Evolutionary conservation across 495 filamentous ascomycete species (phyloP).

Genomic region (Penicillium longicatenatum): DNA sequence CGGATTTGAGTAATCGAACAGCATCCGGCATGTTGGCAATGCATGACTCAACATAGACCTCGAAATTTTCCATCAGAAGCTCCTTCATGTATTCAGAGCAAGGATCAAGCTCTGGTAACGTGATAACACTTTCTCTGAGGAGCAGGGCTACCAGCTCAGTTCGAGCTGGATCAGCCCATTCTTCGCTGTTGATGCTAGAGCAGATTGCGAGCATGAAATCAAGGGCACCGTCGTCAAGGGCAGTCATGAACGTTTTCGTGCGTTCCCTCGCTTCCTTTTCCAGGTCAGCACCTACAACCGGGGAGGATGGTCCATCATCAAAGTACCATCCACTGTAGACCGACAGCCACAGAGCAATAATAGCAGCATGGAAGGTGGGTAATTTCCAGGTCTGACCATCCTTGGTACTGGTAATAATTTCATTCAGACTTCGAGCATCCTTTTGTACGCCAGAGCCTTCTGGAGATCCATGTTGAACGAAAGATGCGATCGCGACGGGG

Average conservation of each 20-base stretch:
- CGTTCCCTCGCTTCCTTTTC: constrained; percentile 68
- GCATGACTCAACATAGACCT: constrained; percentile 84
- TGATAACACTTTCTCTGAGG: constrained; percentile 69
- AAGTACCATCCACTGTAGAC: constrained; percentile 90
- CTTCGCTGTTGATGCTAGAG: constrained; percentile 69
- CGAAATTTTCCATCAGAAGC: constrained; percentile 75
- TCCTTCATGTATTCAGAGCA: constrained; percentile 66
- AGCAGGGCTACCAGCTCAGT: constrained; percentile 73
- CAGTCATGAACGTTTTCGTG: constrained; percentile 68
- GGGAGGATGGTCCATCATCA: constrained; percentile 60
- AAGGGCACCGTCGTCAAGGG: constrained; percentile 87
- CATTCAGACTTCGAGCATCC: constrained; percentile 69
- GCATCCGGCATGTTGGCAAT: constrained; percentile 94
- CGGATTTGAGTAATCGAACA: constrained; percentile 78
- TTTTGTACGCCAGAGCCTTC: constrained; percentile 61
- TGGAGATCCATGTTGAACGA: constrained; percentile 71
- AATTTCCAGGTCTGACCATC: constrained; percentile 70
- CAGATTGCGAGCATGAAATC: constrained; percentile 86
- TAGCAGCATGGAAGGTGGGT: constrained; percentile 72
- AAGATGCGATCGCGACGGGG: constrained; percentile 71
- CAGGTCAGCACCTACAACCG: constrained; percentile 57
- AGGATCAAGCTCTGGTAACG: constrained; percentile 60
- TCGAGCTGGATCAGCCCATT: constrained; percentile 82
- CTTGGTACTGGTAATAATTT: constrained; percentile 60
- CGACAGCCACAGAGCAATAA: constrained; percentile 79